Evolutionary conservation across 352 stramenopile genomes (phyloP).

Genomic region (Phytophthora colocasiae): DNA sequence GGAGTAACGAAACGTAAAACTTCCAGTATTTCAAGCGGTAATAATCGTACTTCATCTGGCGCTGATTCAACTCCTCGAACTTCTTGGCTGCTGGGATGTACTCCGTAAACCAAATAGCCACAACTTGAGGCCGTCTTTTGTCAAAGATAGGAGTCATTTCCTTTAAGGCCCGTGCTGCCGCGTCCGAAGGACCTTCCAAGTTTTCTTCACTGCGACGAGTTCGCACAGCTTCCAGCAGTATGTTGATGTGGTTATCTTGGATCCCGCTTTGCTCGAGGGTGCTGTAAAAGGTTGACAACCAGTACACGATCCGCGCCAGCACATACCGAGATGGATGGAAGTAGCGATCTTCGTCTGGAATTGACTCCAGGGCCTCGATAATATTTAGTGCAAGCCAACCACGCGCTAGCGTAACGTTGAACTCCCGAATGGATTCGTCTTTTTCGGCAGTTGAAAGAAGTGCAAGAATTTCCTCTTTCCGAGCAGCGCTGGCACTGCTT

Average conservation of each 20-base stretch:
- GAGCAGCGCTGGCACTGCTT: conserved; percentile 27
- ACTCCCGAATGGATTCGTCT: conserved; percentile 15
- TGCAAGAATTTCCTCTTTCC: conserved; percentile 51
- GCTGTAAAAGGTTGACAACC: conserved; percentile 46
- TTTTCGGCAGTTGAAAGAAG: conserved; percentile 38
- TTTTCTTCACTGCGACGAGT: conserved; percentile 26
- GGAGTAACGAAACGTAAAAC: conserved; percentile 66
- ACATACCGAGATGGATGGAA: conserved; percentile 78
- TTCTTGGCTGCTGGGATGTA: conserved; percentile 74
- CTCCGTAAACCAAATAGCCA: conserved; percentile 80
- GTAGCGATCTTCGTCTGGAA: conserved; percentile 82
- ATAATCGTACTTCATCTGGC: conserved; percentile 82
- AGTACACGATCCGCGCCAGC: conserved; percentile 65
- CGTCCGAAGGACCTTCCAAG: conserved; percentile 29
- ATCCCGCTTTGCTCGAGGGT: conserved; percentile 17
- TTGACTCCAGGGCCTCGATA: conserved; percentile 74
- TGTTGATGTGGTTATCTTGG: conserved; percentile 15
- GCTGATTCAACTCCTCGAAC: conserved; percentile 85
- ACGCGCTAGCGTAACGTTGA: conserved; percentile 34
- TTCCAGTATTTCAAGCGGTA: conserved; percentile 82
- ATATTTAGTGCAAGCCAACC: conserved; percentile 70
- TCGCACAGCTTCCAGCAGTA: conserved; percentile 34
- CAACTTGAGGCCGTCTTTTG: conserved; percentile 66
- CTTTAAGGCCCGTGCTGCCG: conserved; percentile 54
- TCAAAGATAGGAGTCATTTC: conserved; percentile 70